Base-by-base conservation (phyloP, 139 green algal species). In the Tetradesmus lagerheimii region DNA sequence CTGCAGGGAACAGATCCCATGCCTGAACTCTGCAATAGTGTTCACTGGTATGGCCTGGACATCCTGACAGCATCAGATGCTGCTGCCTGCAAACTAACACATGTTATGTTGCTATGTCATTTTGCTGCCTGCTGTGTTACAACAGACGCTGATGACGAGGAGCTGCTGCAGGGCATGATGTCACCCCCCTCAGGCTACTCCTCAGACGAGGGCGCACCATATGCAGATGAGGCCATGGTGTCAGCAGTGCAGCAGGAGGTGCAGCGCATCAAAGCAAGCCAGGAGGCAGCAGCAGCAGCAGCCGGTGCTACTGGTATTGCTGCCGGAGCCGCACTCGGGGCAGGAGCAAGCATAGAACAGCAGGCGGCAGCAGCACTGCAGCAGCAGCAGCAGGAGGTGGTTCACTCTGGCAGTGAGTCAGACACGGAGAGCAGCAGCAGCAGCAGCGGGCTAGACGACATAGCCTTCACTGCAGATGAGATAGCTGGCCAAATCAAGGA, bases 151-250 rank as follows among this genome's bases (percentile, higher is more conserved):
- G 93, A 91, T 18, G 86, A 93, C 35, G 93, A 96, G 37, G 92
- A 93, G 76, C 62, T 93, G 31, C 89, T 96, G 62, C 81, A 87
- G 27, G 95, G 94, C 75, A 95, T 97, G 90, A 96, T 97, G 92
- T 98, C 96, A 0, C 94, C 96, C 1, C 88, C 90, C 25, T 93
- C 66, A 76, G 94, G 93, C 47, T 97, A 96, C 89, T 96, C 93
- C 0, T 95, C 93, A 18, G 80, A 85, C 0, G 76, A 91, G 6
- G 93, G 92, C 41, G 35, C 71, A 4, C 90, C 91, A 6, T 93
- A 92, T 45, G 92, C 80, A 3, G 89, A 83, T 16, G 62, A 50
- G 25, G 80, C 88, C 39, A 90, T 92, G 25, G 80, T 92, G 31
- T 79, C 89, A 57, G 91, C 91, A 29, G 85, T 94, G 31, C 92